Evolutionary conservation across 2,329 filamentous ascomycete species (phyloP).

Genomic region (Colletotrichum tofieldiae): DNA sequence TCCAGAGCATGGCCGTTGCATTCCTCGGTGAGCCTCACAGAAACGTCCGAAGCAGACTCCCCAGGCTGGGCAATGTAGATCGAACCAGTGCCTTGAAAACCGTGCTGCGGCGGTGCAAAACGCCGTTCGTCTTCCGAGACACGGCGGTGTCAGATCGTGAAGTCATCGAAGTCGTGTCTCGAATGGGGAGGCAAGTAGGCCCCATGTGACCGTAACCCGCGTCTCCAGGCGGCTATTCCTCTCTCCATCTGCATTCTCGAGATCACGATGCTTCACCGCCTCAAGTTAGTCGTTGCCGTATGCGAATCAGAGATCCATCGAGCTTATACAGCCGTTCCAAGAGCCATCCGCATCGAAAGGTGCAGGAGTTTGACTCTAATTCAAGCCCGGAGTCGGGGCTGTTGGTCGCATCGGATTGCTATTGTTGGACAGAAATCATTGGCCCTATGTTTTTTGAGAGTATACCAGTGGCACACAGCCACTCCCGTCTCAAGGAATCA

Average conservation of each 20-base stretch:
- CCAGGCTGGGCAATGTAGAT: not conserved
- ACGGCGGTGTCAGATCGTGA: constrained; percentile 17
- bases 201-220: constrained; percentile 9
- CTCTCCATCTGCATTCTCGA: not conserved
- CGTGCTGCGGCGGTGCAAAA: not conserved
- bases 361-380: not conserved
- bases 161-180: not conserved
- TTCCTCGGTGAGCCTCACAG: not conserved
- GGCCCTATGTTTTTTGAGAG: not conserved
- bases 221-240: not conserved
- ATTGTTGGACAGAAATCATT: not conserved
- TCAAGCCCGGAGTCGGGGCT: constrained; percentile 4
- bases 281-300: not conserved
- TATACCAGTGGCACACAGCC: constrained; percentile 24
- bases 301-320: not conserved
- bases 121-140: constrained; percentile 15
- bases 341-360: not conserved
- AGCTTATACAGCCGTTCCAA: not conserved
- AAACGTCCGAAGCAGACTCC: not conserved
- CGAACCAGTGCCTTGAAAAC: not conserved
- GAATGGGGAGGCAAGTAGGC: constrained; percentile 5
- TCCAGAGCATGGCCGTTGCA: not conserved
- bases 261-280: constrained; percentile 25
- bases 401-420: constrained; percentile 34
- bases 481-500: constrained; percentile 13